Conservation (phyloP, 495 filamentous ascomycete species). For the Talaromyces borbonicus region DNA sequence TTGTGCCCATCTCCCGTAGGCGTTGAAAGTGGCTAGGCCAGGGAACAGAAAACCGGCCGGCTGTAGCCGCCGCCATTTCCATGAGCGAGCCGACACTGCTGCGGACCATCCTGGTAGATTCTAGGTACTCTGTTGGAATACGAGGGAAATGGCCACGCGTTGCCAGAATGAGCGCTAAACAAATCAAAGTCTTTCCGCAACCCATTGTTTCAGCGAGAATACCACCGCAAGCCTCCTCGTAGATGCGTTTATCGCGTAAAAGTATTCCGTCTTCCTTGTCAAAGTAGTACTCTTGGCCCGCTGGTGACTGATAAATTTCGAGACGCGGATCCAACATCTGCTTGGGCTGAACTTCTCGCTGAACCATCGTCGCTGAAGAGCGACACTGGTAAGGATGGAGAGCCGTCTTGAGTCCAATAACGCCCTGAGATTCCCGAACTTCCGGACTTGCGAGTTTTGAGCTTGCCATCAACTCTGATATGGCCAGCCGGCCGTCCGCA, state of each 20-base stretch:
- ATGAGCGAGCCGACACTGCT: constrained; percentile 40
- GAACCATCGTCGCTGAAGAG: constrained; percentile 77
- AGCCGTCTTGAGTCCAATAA: constrained; percentile 53
- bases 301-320: constrained; percentile 43
- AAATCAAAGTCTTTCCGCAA: constrained; percentile 83
- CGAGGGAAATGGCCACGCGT: constrained; percentile 60
- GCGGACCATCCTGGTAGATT: constrained; percentile 30
- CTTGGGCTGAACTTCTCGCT: constrained; percentile 60
- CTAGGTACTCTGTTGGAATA: constrained; percentile 52
- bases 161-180: constrained; percentile 70
- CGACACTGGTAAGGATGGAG: constrained; percentile 74
- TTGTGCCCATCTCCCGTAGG: constrained; percentile 20
- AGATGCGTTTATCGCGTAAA: constrained; percentile 52
- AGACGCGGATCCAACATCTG: constrained; percentile 67
- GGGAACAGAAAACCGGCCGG: constrained; percentile 53
- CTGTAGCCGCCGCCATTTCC: constrained; percentile 64
- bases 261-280: constrained; percentile 53
- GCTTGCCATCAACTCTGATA: constrained; percentile 47
- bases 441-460: constrained; percentile 1
- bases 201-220: constrained; percentile 54
- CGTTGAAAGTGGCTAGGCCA: constrained; percentile 54
- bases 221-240: constrained; percentile 65
- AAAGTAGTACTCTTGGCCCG: constrained; percentile 58
- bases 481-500: constrained; percentile 45
- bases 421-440: constrained; percentile 19